These are phyloP conservation scores for Zasmidium cellare DNA, from an alignment of 2,329 filamentous ascomycete genomes.

Conservation along the genomic window DNA sequence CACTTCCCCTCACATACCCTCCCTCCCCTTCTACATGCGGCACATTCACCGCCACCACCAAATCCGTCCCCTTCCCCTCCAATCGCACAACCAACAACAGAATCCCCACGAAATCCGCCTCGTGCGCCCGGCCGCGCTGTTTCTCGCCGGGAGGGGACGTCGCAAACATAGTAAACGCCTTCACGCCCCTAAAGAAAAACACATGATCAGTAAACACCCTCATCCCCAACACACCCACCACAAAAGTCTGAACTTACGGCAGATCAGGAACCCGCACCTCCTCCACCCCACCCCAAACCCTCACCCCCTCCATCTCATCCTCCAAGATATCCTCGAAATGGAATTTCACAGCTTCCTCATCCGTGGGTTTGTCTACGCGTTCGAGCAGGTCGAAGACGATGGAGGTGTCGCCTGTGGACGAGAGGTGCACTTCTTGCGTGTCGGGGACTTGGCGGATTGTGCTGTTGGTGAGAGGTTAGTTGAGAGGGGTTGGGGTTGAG, in stretches of 20 bases:
- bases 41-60: conserved; percentile 84
- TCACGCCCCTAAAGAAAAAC: conserved; percentile 35
- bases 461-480: conserved; percentile 42
- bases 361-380: conserved; percentile 70
- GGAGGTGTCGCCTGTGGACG: conserved; percentile 77
- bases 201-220: too few relatives aligned
- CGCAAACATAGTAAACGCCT: conserved; percentile 69
- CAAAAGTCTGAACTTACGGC: conserved; percentile 35
- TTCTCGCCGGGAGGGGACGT: conserved; percentile 47
- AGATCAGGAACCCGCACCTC: conserved; percentile 35
- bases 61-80: conserved; percentile 72
- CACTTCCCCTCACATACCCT: conserved; percentile 70
- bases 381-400: conserved; percentile 91
- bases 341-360: conserved; percentile 60
- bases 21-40: conserved; percentile 68
- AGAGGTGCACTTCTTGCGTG: conserved; percentile 91
- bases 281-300: conserved; percentile 42
- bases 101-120: conserved; percentile 60
- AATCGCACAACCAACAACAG: conserved; percentile 77
- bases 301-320: conserved; percentile 7
- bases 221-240: too few relatives aligned
- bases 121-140: conserved; percentile 47
- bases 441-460: conserved; percentile 74
- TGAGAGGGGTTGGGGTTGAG: background rate
- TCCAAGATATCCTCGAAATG: conserved; percentile 52